These are phyloP conservation scores for Marasmius fiardii DNA, from an alignment of 1,284 basidiomycete species.

Conservation along the genomic window DNA sequence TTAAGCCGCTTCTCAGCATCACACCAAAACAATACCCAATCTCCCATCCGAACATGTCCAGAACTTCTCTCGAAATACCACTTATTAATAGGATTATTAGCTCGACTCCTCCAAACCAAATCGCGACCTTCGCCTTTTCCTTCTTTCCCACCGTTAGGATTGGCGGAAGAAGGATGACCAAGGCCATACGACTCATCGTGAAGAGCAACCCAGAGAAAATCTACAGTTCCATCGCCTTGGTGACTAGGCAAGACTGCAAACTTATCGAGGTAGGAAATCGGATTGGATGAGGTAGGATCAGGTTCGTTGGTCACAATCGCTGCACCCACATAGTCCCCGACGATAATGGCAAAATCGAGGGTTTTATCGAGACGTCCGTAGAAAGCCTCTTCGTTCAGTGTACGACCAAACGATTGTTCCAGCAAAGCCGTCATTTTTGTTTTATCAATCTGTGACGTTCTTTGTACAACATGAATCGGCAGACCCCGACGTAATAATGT, in stretches of 20 bases:
- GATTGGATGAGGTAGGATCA: constrained; percentile 31
- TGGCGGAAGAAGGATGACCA: constrained; percentile 90
- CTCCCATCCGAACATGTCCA: constrained; percentile 82
- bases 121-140: constrained; percentile 91
- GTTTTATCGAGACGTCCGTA: constrained; percentile 72
- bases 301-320: constrained; percentile 92
- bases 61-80: constrained; percentile 99
- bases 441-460: constrained; percentile 65
- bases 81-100: constrained; percentile 95
- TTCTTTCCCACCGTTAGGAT: constrained; percentile 90
- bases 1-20: constrained; percentile 86
- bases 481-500: constrained; percentile 90
- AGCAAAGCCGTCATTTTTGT: constrained; percentile 78
- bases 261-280: constrained; percentile 96
- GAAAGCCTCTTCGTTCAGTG: constrained; percentile 74
- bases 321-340: constrained; percentile 94
- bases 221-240: constrained; percentile 98
- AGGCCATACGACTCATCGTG: constrained; percentile 98
- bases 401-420: constrained; percentile 83
- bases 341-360: constrained; percentile 93
- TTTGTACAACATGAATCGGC: constrained; percentile 80
- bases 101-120: constrained; percentile 92
- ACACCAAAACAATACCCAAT: constrained; percentile 98
- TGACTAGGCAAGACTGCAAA: constrained; percentile 94
- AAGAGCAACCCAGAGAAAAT: constrained; percentile 98